Base-by-base conservation (phyloP, 129 eudicot genomes). In the Helianthus tuberosus region DNA sequence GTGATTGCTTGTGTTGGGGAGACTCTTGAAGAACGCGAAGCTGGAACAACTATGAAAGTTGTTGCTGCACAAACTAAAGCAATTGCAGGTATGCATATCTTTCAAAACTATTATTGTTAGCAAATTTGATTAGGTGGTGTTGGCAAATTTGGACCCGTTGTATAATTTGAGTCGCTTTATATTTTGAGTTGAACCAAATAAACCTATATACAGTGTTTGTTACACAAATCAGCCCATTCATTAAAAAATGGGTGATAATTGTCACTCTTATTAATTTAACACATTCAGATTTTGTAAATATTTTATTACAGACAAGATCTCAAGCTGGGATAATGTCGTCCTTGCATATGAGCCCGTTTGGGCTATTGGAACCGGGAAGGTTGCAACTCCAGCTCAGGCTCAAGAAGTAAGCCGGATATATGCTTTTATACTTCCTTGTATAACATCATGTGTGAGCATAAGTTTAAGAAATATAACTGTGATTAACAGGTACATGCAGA, bases 341-440 rank as follows among this genome's bases (percentile, higher is more conserved):
- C 35, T 88, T 52, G 95, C 91, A 15, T 86, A 83, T 66, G 95
- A 88, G 77, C 95, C 90, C 12, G 90, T 88, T 66, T 88, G 90
- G 95, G 90, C 86, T 64, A 88, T 85, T 81, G 88, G 95, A 80
- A 88, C 90, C 8, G 95, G 90, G 77, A 85, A 88, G 81, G 90
- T 85, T 32, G 95, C 87, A 5, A 68, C 86, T 64, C 91, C 91
- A 14, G 88, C 85, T 38, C 91, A 88, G 71, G 91, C 95, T 74
- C 86, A 88, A 77, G 91, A 88, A 73, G 95, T 88, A 81, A 72
- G 91, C 76, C 20, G 16, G 17, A 0, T 71, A 39, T 35, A 32
- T 12, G 10, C 32, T 27, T 7, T 65, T 41, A 12, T 17, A 11
- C 36, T 5, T 39, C 11, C 8, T 11, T 12, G 14, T 57, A 43